These are phyloP conservation scores for Cryptococcus sp. DNA, from an alignment of 1,284 basidiomycete genomes.

Conservation along the genomic window DNA sequence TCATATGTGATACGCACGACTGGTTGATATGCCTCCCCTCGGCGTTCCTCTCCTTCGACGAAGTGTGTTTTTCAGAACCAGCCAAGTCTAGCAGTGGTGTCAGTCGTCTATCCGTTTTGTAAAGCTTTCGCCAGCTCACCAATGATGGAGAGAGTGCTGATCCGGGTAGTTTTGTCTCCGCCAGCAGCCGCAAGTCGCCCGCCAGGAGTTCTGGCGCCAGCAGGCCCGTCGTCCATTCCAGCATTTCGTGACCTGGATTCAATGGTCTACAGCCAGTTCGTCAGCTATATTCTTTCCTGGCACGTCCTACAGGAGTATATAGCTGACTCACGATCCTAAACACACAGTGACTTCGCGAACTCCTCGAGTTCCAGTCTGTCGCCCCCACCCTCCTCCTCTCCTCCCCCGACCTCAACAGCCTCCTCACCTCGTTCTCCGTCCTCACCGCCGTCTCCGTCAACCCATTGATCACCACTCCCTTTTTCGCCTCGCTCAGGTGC, in stretches of 20 bases:
- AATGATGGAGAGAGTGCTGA: conserved; percentile 61
- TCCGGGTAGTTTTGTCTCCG: conserved; percentile 51
- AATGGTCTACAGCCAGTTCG: conserved; percentile 41
- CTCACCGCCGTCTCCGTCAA: conserved; percentile 67
- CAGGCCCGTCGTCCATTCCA: conserved; percentile 14
- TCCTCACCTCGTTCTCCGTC: conserved; percentile 75
- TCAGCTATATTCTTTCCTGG: not conserved
- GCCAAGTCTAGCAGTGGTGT: conserved; percentile 74
- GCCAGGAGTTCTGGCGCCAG: conserved; percentile 22
- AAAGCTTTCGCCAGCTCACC: conserved; percentile 17
- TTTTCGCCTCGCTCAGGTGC: conserved; percentile 45
- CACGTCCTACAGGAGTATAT: not conserved
- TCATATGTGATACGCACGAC: conserved; percentile 27
- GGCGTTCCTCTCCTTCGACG: conserved; percentile 82
- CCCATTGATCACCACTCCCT: conserved; percentile 49
- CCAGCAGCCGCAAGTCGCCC: conserved; percentile 27
- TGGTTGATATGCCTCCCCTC: conserved; percentile 91
- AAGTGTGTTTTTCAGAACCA: conserved; percentile 91
- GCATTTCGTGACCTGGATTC: conserved; percentile 34
- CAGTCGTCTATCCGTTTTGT: conserved; percentile 17
- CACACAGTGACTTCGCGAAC: conserved; percentile 87
- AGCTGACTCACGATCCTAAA: conserved; percentile 69
- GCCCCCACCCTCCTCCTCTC: conserved; percentile 83
- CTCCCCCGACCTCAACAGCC: conserved; percentile 80
- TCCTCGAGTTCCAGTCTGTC: conserved; percentile 96